A percentile compares a stretch with the other conserved stretches of the same genome.
These are phyloP conservation scores for Saccharomycopsis guyanensis DNA, from an alignment of 805 yeast genomes.

Conservation along the genomic window DNA sequence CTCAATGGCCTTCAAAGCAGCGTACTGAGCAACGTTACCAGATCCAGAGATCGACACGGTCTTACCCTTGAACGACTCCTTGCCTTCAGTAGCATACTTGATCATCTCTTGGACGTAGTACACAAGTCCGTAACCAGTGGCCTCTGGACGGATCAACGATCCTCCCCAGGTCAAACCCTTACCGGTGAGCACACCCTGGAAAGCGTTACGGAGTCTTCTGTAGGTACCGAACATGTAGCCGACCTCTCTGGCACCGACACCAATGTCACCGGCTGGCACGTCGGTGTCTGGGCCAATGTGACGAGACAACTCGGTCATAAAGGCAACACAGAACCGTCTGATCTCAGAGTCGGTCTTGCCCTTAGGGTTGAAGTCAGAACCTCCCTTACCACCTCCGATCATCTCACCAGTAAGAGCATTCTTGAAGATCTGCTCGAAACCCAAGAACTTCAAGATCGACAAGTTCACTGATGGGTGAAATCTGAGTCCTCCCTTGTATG, in stretches of 20 bases:
- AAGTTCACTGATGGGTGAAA: slow-evolving; percentile 96
- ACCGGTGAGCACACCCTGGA: slow-evolving; percentile 97
- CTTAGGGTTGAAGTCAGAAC: slow-evolving; percentile 96
- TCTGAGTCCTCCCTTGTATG: slow-evolving; percentile 98
- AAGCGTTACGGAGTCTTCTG: slow-evolving; percentile 82
- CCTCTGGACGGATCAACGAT: slow-evolving; percentile 97
- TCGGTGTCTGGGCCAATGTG: slow-evolving; percentile 97
- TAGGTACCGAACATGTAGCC: slow-evolving; percentile 96
- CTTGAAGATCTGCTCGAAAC: slow-evolving; percentile 97
- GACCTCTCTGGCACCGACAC: slow-evolving; percentile 94
- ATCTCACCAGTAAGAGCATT: slow-evolving; percentile 94
- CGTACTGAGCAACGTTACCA: slow-evolving; percentile 98
- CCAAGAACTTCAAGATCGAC: slow-evolving; percentile 90
- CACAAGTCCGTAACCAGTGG: slow-evolving; percentile 96
- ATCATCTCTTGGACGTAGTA: slow-evolving; percentile 98
- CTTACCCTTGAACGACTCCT: slow-evolving; percentile 87
- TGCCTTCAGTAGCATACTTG: slow-evolving; percentile 83
- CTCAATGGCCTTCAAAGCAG: slow-evolving; percentile 95
- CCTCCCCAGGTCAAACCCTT: slow-evolving; percentile 99
- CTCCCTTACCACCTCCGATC: slow-evolving; percentile 99
- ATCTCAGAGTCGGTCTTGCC: slow-evolving; percentile 89
- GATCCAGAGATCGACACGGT: slow-evolving; percentile 95
- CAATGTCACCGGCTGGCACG: slow-evolving; percentile 99
- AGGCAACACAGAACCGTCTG: slow-evolving; percentile 92
- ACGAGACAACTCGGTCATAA: slow-evolving; percentile 92